A percentile compares a stretch with the other conserved stretches of the same genome.
Evolutionary conservation across 2,329 filamentous ascomycete genomes (phyloP).

Genomic region (Fusarium temperatum): DNA sequence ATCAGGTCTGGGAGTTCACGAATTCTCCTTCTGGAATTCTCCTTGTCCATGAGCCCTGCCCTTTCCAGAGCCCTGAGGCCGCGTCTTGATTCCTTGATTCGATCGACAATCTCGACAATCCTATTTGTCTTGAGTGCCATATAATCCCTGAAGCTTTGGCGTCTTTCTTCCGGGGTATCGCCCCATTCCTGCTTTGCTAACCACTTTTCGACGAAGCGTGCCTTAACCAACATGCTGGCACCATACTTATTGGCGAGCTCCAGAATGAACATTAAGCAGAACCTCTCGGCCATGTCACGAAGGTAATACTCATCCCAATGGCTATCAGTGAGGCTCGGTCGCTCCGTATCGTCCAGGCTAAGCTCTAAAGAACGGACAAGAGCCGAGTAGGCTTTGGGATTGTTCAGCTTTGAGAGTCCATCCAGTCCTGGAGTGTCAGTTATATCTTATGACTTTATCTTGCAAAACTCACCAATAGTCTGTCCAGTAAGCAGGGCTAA

Average conservation of each 20-base stretch:
- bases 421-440: conserved; percentile 45
- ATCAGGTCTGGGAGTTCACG: conserved; percentile 46
- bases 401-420: conserved; percentile 59
- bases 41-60: conserved; percentile 57
- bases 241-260: conserved; percentile 69
- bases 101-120: conserved; percentile 62
- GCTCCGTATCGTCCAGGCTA: conserved; percentile 59
- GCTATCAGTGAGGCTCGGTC: conserved; percentile 62
- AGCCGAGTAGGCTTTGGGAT: conserved; percentile 61
- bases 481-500: conserved; percentile 63
- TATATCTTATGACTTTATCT: neutral
- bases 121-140: conserved; percentile 59
- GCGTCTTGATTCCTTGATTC: conserved; percentile 57
- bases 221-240: conserved; percentile 65
- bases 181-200: conserved; percentile 79
- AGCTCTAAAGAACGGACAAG: conserved; percentile 69
- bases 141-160: conserved; percentile 63
- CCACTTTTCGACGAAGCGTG: conserved; percentile 76
- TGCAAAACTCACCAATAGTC: conserved; percentile 42
- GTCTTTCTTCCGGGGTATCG: conserved; percentile 59
- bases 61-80: conserved; percentile 63
- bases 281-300: conserved; percentile 68
- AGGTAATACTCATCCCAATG: conserved; percentile 71
- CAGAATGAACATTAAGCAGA: conserved; percentile 65
- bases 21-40: conserved; percentile 42